A percentile compares a stretch with the other conserved stretches of the same genome.
Conservation (phyloP, 2,329 filamentous ascomycete species). For the Pseudogymnoascus sp. region DNA sequence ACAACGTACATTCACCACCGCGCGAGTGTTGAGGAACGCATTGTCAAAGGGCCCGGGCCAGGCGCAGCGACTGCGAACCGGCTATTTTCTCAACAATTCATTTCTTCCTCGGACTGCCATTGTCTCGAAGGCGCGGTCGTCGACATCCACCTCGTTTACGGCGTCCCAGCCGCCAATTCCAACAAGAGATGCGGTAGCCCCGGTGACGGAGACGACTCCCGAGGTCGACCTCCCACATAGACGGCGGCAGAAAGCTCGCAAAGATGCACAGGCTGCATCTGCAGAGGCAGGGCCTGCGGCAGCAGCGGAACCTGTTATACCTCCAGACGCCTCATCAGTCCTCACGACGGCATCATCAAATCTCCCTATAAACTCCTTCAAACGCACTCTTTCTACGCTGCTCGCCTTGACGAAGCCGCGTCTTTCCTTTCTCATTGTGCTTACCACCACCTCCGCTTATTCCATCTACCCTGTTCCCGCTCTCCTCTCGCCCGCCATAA, state of each 20-base stretch:
- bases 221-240: slow-evolving; percentile 24
- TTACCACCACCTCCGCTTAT: slow-evolving; percentile 85
- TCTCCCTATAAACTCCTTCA: slow-evolving; percentile 42
- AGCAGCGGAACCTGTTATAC: slow-evolving; percentile 26
- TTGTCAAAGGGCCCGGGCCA: neutral
- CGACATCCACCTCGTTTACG: neutral
- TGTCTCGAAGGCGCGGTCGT: neutral
- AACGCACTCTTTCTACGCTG: slow-evolving; percentile 66
- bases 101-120: neutral
- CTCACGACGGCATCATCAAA: slow-evolving; percentile 44
- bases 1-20: neutral
- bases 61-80: neutral
- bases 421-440: slow-evolving; percentile 80
- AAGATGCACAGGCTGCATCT: slow-evolving; percentile 15
- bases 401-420: slow-evolving; percentile 93
- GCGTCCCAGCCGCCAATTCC: slow-evolving; percentile 5
- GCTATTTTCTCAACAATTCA: slow-evolving; percentile 3
- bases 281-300: slow-evolving; percentile 15
- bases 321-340: slow-evolving; percentile 45
- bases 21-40: slow-evolving; percentile 7
- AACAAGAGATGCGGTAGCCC: neutral
- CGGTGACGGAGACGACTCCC: neutral
- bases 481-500: slow-evolving; percentile 61
- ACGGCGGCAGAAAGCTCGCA: slow-evolving; percentile 20
- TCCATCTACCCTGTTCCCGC: slow-evolving; percentile 87